Conservation (phyloP, 306 rosid genomes). For the Prunus armeniaca region DNA sequence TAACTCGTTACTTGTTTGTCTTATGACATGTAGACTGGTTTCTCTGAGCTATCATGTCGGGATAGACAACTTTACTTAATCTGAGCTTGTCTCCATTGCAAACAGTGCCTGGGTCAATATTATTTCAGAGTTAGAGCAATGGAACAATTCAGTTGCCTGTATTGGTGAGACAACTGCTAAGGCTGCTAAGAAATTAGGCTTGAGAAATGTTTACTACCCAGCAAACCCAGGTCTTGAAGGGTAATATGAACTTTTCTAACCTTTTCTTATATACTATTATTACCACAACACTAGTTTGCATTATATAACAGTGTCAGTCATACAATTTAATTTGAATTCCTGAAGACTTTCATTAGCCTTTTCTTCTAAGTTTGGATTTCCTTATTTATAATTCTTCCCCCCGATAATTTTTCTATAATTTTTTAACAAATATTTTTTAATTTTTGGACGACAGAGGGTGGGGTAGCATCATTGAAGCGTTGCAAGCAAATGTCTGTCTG, state of each 20-base stretch:
- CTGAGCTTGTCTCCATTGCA: conserved; percentile 10
- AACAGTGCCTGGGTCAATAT: conserved; percentile 89
- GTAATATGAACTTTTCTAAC: conserved; percentile 39
- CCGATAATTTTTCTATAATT: not conserved
- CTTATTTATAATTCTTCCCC: not conserved
- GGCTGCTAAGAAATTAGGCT: conserved; percentile 69
- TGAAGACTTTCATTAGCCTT: not conserved
- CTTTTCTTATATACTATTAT: not conserved
- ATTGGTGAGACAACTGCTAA: conserved; percentile 96
- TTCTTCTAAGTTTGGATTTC: not conserved
- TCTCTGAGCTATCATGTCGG: not conserved
- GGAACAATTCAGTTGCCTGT: conserved; percentile 84
- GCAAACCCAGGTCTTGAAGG: conserved; percentile 89
- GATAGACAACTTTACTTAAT: not conserved
- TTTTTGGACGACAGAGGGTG: conserved; percentile 71
- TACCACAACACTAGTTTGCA: not conserved
- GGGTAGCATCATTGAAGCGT: conserved; percentile 77
- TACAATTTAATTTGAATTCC: not conserved
- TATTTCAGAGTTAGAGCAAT: conserved; percentile 43
- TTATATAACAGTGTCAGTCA: not conserved
- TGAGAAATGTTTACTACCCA: conserved; percentile 75
- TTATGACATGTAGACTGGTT: not conserved
- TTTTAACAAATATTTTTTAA: not conserved
- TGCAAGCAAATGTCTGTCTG: conserved; percentile 38
- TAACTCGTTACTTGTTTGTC: not conserved